Conservation (phyloP, 257 asterid genomes). For the Eustoma russellianum region DNA sequence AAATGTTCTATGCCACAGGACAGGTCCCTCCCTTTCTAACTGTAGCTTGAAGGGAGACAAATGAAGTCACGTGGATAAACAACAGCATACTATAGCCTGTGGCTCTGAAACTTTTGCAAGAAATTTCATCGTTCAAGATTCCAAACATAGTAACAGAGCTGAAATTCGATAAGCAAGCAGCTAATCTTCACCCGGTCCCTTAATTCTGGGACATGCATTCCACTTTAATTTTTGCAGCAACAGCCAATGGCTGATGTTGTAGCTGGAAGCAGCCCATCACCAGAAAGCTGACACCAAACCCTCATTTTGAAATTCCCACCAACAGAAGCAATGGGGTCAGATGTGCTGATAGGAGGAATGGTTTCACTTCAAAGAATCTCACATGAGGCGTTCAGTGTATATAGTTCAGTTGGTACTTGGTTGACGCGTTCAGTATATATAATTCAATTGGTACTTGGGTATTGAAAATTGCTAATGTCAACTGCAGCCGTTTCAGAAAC, state of each 20-base stretch:
- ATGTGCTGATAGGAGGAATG: slow-evolving; percentile 4
- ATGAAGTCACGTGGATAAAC: slow-evolving; percentile 9
- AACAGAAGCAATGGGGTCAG: not conserved
- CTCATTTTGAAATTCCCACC: not conserved
- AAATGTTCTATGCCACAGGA: too few relatives aligned
- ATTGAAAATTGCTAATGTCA: too few relatives aligned
- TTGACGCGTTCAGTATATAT: too few relatives aligned
- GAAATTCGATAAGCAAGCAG: too few relatives aligned
- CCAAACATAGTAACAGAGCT: too few relatives aligned
- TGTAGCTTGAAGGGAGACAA: not conserved
- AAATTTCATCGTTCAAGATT: not conserved
- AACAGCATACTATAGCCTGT: slow-evolving; percentile 6
- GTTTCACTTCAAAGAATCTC: slow-evolving; percentile 8
- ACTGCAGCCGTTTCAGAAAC: slow-evolving; percentile 17
- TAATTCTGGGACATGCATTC: slow-evolving; percentile 8
- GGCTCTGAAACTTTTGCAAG: not conserved
- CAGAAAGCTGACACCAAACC: slow-evolving; percentile 5
- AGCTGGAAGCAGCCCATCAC: slow-evolving; percentile 7
- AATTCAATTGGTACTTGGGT: too few relatives aligned
- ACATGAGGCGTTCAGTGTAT: too few relatives aligned
- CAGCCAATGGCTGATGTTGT: not conserved
- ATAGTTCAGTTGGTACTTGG: too few relatives aligned
- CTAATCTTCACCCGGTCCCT: too few relatives aligned
- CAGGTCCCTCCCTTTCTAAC: not conserved
- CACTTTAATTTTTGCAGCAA: slow-evolving; percentile 11